Evolutionary conservation across 768 basidiomycete species (phyloP), one percentile per base, ranked within the genome.

Genomic region (Lactarius quietus): DNA sequence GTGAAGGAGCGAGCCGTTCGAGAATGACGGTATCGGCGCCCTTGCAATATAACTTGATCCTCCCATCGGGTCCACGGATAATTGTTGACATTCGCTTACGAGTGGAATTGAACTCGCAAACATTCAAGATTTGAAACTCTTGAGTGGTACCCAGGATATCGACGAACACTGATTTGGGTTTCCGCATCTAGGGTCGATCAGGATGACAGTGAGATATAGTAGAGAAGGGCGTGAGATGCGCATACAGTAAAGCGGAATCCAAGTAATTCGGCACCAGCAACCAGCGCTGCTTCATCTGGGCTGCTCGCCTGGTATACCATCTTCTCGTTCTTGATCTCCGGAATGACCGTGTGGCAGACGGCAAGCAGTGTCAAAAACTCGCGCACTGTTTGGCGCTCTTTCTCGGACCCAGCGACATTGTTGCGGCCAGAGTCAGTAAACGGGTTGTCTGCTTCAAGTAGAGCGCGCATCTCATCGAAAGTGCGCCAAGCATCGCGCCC

Each of bases 21-120:
- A 96, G 78, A 71, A 99, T 98, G 71, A 98, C 97, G 1, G 94
- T 98, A 74, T 99, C 97, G 1, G 97, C 97, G 31, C 97, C 97
- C 75, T 99, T 99, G 66, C 90, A 94, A 73, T 93, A 98, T 10
- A 99, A 74, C 77, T 95, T 98, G 78, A 99, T 92, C 75, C 86
- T 87, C 55, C 96, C 95, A 69, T 93, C 87, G 0, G 95, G 90
- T 29, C 84, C 82, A 28, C 94, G 86, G 36, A 99, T 84, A 70
- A 99, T 78, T 1, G 95, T 96, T 31, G 97, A 98, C 97, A 99
- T 98, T 64, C 97, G 85, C 73, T 99, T 98, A 58, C 97, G 85
- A 5, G 94, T 93, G 28, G 94, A 97, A 74, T 98, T 98, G 83
- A 99, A 99, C 78, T 98, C 97, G 83, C 95, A 97, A 52, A 99